phyloP scores from a whole-genome alignment of 139 green algal species.

The Eudorina sp. region DNA sequence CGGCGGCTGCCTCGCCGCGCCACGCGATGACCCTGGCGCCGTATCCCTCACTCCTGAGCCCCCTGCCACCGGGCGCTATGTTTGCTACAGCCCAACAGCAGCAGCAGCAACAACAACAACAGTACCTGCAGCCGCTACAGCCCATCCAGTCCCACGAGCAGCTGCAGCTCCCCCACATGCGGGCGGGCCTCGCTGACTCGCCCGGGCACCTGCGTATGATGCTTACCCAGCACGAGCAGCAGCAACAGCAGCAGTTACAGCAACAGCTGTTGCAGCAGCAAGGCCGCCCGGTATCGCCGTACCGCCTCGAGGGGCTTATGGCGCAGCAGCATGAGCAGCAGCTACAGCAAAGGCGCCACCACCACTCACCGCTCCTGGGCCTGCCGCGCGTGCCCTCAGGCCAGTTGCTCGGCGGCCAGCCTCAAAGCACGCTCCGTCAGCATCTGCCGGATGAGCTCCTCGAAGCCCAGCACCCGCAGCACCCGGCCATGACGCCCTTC shows the following conservation, averaged over 20 bases:
- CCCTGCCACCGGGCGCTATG: background rate
- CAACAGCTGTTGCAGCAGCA: background rate
- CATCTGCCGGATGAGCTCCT: too few species aligned
- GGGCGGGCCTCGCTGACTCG: background rate
- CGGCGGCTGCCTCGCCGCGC: background rate
- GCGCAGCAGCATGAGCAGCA: background rate
- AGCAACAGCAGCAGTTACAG: background rate
- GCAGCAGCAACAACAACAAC: constrained; percentile 17
- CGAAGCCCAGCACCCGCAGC: background rate
- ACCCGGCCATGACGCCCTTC: background rate
- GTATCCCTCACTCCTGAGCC: background rate
- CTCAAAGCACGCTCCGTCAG: too few species aligned
- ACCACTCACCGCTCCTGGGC: too few species aligned
- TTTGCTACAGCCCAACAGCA: background rate
- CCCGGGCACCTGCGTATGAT: background rate
- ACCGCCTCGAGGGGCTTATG: background rate
- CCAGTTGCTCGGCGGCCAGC: too few species aligned
- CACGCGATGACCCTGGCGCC: background rate
- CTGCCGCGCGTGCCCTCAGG: too few species aligned
- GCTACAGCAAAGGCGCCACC: background rate
- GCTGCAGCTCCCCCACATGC: background rate
- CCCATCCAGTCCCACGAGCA: background rate
- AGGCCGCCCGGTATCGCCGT: background rate
- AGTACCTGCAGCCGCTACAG: background rate
- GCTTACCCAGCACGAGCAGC: background rate